Conservation (phyloP, 129 eudicot species). For the Helianthus tuberosus region DNA sequence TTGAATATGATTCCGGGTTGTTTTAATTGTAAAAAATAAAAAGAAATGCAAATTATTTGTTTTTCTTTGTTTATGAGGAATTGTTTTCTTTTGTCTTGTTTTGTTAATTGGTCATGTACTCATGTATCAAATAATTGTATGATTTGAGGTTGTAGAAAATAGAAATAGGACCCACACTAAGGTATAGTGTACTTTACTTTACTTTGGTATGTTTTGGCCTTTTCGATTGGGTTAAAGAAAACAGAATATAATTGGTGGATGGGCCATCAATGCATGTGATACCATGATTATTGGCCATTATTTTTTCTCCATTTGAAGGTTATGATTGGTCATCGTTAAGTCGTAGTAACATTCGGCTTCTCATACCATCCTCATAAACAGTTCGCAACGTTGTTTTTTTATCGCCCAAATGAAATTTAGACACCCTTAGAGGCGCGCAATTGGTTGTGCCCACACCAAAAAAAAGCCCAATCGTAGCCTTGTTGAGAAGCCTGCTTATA, state of each 20-base stretch:
- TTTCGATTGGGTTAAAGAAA: slow-evolving; percentile 23
- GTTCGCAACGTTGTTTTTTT: no score
- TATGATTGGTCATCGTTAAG: no score
- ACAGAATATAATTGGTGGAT: slow-evolving; percentile 32
- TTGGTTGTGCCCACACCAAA: no score
- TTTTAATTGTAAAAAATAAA: slow-evolving; percentile 40
- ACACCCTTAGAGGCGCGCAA: no score
- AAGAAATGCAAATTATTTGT: slow-evolving; percentile 31
- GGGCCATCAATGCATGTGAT: slow-evolving; percentile 26
- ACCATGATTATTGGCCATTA: neutral
- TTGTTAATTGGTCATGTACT: neutral
- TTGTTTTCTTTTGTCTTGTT: neutral
- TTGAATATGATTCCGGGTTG: slow-evolving; percentile 10
- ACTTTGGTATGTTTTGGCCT: neutral
- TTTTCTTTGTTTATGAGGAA: slow-evolving; percentile 35
- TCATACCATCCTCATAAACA: no score
- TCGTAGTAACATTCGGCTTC: no score
- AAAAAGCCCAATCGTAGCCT: no score
- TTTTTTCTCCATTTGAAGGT: no score
- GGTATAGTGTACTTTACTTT: neutral
- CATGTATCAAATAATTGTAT: neutral
- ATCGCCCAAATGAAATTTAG: no score
- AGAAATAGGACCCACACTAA: neutral
- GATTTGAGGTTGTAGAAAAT: neutral
- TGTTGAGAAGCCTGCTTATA: no score